Percentiles rank a stretch among this genome's conserved stretches.
phyloP scores from a whole-genome alignment of 805 yeast genomes.

The Allodekkera sacchari region DNA sequence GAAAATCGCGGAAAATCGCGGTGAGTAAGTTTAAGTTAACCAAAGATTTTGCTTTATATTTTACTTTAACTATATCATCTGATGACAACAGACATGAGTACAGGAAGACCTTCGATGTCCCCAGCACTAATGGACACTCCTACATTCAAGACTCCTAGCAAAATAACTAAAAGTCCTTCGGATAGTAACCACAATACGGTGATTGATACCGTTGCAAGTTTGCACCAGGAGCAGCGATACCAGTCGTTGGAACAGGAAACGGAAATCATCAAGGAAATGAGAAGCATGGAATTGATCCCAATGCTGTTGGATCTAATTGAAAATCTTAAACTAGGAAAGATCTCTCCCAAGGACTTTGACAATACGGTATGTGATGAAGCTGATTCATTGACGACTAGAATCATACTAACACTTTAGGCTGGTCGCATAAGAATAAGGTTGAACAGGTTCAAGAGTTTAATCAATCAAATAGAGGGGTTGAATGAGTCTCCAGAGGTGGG shows the following conservation, averaged over 20 bases:
- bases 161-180: neutral
- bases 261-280: slow-evolving; percentile 22
- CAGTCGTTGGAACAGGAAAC: slow-evolving; percentile 15
- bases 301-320: slow-evolving; percentile 32
- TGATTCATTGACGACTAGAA: neutral
- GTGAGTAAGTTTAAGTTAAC: too few relatives aligned
- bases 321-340: slow-evolving; percentile 29
- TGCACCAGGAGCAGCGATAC: slow-evolving; percentile 8
- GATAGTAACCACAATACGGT: neutral
- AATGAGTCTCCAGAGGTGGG: slow-evolving; percentile 33
- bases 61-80: too few relatives aligned
- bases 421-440: slow-evolving; percentile 38
- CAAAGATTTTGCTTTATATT: too few relatives aligned
- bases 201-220: slow-evolving; percentile 5
- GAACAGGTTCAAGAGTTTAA: slow-evolving; percentile 24
- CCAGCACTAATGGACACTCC: slow-evolving; percentile 2
- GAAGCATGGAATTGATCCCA: slow-evolving; percentile 30
- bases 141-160: slow-evolving; percentile 1
- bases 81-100: neutral
- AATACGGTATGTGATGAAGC: slow-evolving; percentile 26
- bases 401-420: slow-evolving; percentile 16
- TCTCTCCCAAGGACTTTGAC: slow-evolving; percentile 35
- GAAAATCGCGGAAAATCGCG: too few relatives aligned
- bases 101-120: neutral
- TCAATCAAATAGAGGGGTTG: slow-evolving; percentile 37